These are phyloP conservation scores for Cladobotryum mycophilum DNA, from an alignment of 2,329 filamentous ascomycete genomes.

Conservation along the genomic window DNA sequence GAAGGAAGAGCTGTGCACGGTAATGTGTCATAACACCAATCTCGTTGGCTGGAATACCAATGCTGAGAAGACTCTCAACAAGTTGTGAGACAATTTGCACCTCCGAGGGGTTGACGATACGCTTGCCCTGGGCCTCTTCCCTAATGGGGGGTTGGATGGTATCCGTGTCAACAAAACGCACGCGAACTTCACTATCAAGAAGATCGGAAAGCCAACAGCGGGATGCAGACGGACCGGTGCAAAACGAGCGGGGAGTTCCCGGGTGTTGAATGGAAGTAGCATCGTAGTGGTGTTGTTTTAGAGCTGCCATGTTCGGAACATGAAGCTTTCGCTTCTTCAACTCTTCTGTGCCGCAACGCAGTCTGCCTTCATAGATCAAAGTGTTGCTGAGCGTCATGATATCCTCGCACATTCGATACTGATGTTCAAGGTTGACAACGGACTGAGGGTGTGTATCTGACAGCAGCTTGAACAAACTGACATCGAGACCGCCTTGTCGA, in stretches of 20 bases:
- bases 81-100: constrained; percentile 71
- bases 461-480: constrained; percentile 88
- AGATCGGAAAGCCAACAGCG: constrained; percentile 73
- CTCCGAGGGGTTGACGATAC: constrained; percentile 85
- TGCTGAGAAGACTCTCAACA: constrained; percentile 68
- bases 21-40: constrained; percentile 98
- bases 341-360: constrained; percentile 79
- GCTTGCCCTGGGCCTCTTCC: constrained; percentile 73
- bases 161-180: constrained; percentile 88
- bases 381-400: constrained; percentile 92
- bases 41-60: constrained; percentile 66
- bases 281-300: constrained; percentile 55
- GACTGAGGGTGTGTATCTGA: constrained; percentile 82
- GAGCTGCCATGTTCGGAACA: constrained; percentile 58
- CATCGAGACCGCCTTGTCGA: constrained; percentile 75
- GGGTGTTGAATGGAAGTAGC: constrained; percentile 37
- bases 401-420: constrained; percentile 97
- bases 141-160: constrained; percentile 54
- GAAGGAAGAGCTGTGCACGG: constrained; percentile 78
- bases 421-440: constrained; percentile 87
- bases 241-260: constrained; percentile 45
- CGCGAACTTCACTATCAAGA: constrained; percentile 63
- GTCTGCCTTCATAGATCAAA: constrained; percentile 82
- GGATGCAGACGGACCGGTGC: constrained; percentile 41
- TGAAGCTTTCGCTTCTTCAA: constrained; percentile 64